Evolutionary conservation across 768 basidiomycete genomes (phyloP), one percentile per base, ranked within the genome.

Genomic region (Pisolithus sp.): DNA sequence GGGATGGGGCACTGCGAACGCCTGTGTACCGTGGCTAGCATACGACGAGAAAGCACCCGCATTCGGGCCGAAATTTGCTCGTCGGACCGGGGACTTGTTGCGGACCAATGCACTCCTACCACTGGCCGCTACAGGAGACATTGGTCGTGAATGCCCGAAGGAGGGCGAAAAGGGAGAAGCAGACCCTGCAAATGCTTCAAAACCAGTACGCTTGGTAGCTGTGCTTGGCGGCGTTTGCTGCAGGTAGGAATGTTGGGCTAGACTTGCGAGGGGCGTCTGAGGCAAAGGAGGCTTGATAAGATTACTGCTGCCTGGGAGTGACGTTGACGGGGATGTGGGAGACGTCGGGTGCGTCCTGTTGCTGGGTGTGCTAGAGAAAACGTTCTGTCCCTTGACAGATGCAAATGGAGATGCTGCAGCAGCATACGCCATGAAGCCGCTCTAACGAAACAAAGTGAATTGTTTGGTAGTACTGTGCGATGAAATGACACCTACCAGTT

Each of bases 351-450:
- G 60, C 40, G 59, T 69, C 62, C 48, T 54, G 37, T 54, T 64
- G 41, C 56, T 36, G 28, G 55, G 15, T 7, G 53, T 54, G 26
- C 59, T 54, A 24, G 63, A 63, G 50, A 79, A 75, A 24, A 76
- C 56, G 61, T 78, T 86, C 53, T 83, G 78, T 44, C 86, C 88
- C 58, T 83, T 87, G 61, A 86, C 81, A 44, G 78, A 68, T 13
- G 85, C 81, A 59, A 90, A 90, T 5, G 88, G 87, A 2, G 88
- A 89, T 50, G 73, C 76, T 10, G 79, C 71, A 2, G 86, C 83
- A 12, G 88, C 87, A 59, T 89, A 91, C 2, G 86, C 84, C 78
- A 84, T 82, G 66, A 91, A 91, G 23, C 88, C 88, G 49, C 78
- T 71, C 85, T 86, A 47, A 34, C 42, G 48, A 4, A 43, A 39